Conservation (phyloP, 2,329 filamentous ascomycete species). For the Colletotrichum coccodes region DNA sequence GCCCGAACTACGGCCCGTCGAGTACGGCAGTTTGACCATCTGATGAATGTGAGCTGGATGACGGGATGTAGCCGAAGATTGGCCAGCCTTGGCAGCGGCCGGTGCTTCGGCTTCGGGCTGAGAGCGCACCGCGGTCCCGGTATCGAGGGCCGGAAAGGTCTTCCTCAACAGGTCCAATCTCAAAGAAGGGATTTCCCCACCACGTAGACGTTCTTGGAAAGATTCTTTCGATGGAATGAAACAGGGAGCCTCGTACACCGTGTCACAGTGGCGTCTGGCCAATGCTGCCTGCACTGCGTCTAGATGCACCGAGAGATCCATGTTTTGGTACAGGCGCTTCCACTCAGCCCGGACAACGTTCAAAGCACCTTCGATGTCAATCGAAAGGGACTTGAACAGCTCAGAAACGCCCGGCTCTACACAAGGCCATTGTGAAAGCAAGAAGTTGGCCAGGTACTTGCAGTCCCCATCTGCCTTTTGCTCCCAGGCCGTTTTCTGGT, state of each 20-base stretch:
- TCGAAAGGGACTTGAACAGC: conserved; percentile 39
- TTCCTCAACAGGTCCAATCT: conserved; percentile 34
- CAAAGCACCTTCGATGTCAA: conserved; percentile 52
- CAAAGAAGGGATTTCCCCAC: conserved; percentile 34
- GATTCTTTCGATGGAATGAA: conserved; percentile 33
- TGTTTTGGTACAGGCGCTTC: conserved; percentile 58
- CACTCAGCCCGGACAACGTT: conserved; percentile 55
- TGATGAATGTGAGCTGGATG: conserved; percentile 21
- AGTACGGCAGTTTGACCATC: neutral
- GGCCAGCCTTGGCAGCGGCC: neutral
- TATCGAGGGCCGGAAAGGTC: conserved; percentile 24
- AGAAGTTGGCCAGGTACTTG: conserved; percentile 47
- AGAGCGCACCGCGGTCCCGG: no score
- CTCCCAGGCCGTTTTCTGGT: conserved; percentile 42
- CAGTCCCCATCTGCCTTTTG: conserved; percentile 45
- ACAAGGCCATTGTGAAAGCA: conserved; percentile 59
- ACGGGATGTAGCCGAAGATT: neutral
- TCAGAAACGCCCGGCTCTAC: conserved; percentile 41
- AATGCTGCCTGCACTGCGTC: conserved; percentile 53
- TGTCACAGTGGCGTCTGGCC: conserved; percentile 39
- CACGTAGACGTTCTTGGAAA: conserved; percentile 31
- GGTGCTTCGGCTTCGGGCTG: no score
- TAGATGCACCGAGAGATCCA: conserved; percentile 55
- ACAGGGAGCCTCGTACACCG: conserved; percentile 31
- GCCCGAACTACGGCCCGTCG: neutral